phyloP scores from a whole-genome alignment of 164 flowering plant genomes.

The Liriodendron chinense region DNA sequence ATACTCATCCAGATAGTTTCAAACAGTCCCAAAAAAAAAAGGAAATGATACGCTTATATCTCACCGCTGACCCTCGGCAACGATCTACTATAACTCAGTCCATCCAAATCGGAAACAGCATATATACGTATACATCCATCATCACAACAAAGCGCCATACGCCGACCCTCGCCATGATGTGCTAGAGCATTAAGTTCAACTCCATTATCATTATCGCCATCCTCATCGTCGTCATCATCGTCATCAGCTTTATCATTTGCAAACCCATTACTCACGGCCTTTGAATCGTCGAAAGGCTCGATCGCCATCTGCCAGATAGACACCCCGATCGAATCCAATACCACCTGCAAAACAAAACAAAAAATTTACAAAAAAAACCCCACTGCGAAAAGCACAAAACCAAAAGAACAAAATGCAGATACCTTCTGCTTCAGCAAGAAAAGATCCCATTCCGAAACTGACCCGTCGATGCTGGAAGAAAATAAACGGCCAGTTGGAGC shows the following conservation, averaged over 20 bases:
- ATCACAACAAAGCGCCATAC: constrained; percentile 79
- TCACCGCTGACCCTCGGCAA: constrained; percentile 96
- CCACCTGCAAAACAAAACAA: constrained; percentile 41
- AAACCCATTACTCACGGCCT: constrained; percentile 49
- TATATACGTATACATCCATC: constrained; percentile 88
- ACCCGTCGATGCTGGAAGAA: constrained; percentile 74
- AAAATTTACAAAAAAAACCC: not conserved
- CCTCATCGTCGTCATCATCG: constrained; percentile 29
- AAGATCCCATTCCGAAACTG: constrained; percentile 83
- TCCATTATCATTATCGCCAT: constrained; percentile 34
- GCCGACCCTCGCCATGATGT: constrained; percentile 21
- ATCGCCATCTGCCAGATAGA: constrained; percentile 98
- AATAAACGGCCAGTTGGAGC: constrained; percentile 48
- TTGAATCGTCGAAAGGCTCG: constrained; percentile 39
- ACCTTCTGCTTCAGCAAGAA: constrained; percentile 65
- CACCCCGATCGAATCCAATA: constrained; percentile 69
- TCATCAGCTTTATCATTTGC: constrained; percentile 24
- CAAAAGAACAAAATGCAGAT: not conserved
- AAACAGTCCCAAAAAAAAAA: constrained; percentile 5
- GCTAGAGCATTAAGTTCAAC: constrained; percentile 35
- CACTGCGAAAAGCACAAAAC: not conserved
- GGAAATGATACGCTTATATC: constrained; percentile 19
- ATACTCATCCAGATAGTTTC: not conserved
- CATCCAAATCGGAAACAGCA: constrained; percentile 46
- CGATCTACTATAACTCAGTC: constrained; percentile 50